phyloP scores from a whole-genome alignment of 495 filamentous ascomycete genomes.

The Extremus antarcticus region DNA sequence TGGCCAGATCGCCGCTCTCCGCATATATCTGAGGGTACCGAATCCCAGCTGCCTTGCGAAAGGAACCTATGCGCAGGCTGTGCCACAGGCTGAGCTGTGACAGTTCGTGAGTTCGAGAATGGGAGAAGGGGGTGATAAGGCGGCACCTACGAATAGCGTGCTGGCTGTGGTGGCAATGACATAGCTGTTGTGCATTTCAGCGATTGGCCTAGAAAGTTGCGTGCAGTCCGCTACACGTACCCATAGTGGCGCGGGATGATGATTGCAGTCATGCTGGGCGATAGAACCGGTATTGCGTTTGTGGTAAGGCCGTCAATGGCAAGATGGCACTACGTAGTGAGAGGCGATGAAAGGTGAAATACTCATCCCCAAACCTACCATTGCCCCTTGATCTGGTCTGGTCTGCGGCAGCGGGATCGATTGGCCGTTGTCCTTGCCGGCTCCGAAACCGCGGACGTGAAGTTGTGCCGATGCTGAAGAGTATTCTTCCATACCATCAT shows the following conservation, averaged over 20 bases:
- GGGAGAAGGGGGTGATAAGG: background rate
- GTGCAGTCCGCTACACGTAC: background rate
- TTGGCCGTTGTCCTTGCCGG: background rate
- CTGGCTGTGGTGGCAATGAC: background rate
- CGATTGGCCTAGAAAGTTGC: background rate
- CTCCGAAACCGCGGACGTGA: background rate
- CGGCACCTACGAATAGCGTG: background rate
- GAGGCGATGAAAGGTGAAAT: too few relatives aligned
- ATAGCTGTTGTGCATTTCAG: background rate
- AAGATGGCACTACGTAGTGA: too few relatives aligned
- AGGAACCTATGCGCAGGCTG: slow-evolving; percentile 23
- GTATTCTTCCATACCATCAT: background rate
- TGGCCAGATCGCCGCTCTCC: slow-evolving; percentile 26
- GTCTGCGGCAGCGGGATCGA: background rate
- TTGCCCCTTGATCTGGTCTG: too few relatives aligned
- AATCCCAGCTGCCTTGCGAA: slow-evolving; percentile 32
- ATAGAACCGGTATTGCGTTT: too few relatives aligned
- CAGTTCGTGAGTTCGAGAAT: background rate
- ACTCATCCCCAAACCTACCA: too few relatives aligned
- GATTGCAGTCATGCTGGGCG: background rate
- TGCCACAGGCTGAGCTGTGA: slow-evolving; percentile 28
- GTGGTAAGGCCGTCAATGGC: too few relatives aligned
- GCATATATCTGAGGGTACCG: slow-evolving; percentile 27
- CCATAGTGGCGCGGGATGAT: background rate
- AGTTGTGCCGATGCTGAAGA: background rate